Evolutionary conservation across 2,329 filamentous ascomycete species (phyloP).

Genomic region (Neocucurbitaria cava): DNA sequence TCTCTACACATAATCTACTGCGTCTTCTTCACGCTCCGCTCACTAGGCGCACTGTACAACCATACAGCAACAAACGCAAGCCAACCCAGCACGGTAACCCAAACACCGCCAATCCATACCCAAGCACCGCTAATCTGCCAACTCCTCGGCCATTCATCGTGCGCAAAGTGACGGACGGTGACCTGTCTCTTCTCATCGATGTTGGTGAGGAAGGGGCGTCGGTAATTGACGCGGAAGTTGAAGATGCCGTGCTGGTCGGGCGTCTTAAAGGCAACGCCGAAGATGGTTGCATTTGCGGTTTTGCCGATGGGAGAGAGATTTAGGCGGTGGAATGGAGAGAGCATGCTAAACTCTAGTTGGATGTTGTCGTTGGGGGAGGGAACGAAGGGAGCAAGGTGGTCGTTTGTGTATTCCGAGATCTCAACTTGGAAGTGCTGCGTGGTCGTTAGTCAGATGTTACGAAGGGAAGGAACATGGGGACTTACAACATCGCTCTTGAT

Average conservation of each 20-base stretch:
- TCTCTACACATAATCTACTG: too few species aligned
- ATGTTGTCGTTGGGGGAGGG: conserved; percentile 74
- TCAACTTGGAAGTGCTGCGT: conserved; percentile 82
- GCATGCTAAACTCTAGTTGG: conserved; percentile 98
- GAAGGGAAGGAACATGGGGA: conserved; percentile 36
- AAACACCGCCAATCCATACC: conserved; percentile 92
- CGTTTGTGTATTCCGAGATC: conserved; percentile 81
- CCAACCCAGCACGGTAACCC: conserved; percentile 83
- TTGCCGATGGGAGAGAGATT: conserved; percentile 66
- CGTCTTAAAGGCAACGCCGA: conserved; percentile 76
- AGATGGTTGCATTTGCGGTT: conserved; percentile 74
- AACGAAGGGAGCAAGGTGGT: conserved; percentile 76
- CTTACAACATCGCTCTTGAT: conserved; percentile 96
- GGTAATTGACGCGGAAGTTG: conserved; percentile 97
- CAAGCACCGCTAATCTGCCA: conserved; percentile 89
- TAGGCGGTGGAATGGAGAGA: conserved; percentile 94
- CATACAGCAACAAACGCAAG: conserved; percentile 84
- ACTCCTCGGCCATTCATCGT: conserved; percentile 94
- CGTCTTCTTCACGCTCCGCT: conserved; percentile 58
- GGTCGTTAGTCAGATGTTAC: conserved; percentile 11
- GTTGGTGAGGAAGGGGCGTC: conserved; percentile 87
- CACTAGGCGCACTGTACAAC: conserved; percentile 75
- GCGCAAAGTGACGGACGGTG: conserved; percentile 93
- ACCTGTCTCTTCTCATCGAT: conserved; percentile 95
- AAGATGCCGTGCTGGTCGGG: conserved; percentile 99